Percentiles rank a stretch among this genome's conserved stretches.
phyloP scores from a whole-genome alignment of 129 eudicot genomes.

The Arctium lappa region DNA sequence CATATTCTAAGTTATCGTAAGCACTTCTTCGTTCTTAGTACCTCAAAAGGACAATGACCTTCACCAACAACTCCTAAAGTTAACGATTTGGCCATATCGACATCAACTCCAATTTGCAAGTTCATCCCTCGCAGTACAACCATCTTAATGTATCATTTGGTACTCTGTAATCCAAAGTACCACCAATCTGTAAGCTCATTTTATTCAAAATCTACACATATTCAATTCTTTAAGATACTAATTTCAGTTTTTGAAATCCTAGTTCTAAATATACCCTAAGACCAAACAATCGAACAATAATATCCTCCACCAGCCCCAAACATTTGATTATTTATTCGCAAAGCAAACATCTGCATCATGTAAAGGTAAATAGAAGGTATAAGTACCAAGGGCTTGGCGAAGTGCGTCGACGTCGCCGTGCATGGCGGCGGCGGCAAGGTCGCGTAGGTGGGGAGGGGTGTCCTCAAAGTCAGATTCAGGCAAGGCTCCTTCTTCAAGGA shows the following conservation, averaged over 20 bases:
- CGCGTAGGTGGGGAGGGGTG: conserved; percentile 74
- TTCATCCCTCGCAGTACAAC: neutral
- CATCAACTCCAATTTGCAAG: neutral
- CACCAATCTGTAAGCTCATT: neutral
- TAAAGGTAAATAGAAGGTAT: neutral
- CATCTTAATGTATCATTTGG: neutral
- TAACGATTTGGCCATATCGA: neutral
- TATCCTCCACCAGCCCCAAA: neutral
- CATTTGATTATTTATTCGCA: neutral
- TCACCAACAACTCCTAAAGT: neutral
- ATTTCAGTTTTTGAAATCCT: neutral
- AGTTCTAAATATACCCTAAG: neutral
- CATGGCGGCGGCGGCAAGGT: conserved; percentile 70
- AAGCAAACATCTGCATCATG: conserved; percentile 2
- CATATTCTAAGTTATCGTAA: neutral
- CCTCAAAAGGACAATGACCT: neutral
- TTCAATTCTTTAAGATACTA: neutral
- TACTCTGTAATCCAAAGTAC: neutral
- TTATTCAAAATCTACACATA: neutral
- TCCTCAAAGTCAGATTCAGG: conserved; percentile 54
- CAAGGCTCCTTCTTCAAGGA: conserved; percentile 52
- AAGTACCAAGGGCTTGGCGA: conserved; percentile 60
- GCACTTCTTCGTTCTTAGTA: neutral
- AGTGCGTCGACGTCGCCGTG: conserved; percentile 68
- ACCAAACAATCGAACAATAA: neutral